A percentile compares a stretch with the other conserved stretches of the same genome.
Evolutionary conservation across 129 eudicot species (phyloP).

Genomic region (Deinandra increscens): DNA sequence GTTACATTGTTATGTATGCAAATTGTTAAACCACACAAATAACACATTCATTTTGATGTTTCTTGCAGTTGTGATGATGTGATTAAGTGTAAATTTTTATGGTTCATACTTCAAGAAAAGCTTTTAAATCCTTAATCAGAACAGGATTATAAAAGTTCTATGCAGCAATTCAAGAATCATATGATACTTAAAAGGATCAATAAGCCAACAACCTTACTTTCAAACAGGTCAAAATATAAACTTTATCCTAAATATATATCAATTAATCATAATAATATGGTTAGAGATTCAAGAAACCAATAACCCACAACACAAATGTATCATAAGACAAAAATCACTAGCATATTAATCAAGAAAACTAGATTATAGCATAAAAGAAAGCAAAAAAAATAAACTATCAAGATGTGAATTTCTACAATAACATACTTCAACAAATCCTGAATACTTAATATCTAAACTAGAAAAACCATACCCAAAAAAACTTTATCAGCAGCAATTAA

Average conservation of each 20-base stretch:
- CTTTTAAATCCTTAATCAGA: not conserved
- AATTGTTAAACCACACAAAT: not conserved
- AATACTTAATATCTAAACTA: not conserved
- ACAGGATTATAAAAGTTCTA: not conserved
- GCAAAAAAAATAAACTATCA: not conserved
- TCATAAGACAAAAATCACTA: conserved; percentile 13
- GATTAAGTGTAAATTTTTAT: not conserved
- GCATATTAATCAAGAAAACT: not conserved
- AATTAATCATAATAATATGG: not conserved
- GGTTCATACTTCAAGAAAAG: not conserved
- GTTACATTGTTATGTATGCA: not conserved
- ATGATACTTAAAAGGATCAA: not conserved
- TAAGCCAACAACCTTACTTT: not conserved
- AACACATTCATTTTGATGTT: not conserved
- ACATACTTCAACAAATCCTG: conserved; percentile 4
- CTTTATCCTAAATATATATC: conserved; percentile 5
- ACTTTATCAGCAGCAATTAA: not conserved
- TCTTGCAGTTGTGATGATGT: conserved; percentile 8
- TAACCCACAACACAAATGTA: conserved; percentile 5
- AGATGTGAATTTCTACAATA: not conserved
- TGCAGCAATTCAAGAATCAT: conserved; percentile 16
- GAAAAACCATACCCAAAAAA: not conserved
- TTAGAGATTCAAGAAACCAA: not conserved
- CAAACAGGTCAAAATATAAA: not conserved
- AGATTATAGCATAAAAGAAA: not conserved